Evolutionary conservation across 2,329 filamentous ascomycete species (phyloP), one percentile per base, ranked within the genome.

Genomic region (Albophoma yamanashiensis): DNA sequence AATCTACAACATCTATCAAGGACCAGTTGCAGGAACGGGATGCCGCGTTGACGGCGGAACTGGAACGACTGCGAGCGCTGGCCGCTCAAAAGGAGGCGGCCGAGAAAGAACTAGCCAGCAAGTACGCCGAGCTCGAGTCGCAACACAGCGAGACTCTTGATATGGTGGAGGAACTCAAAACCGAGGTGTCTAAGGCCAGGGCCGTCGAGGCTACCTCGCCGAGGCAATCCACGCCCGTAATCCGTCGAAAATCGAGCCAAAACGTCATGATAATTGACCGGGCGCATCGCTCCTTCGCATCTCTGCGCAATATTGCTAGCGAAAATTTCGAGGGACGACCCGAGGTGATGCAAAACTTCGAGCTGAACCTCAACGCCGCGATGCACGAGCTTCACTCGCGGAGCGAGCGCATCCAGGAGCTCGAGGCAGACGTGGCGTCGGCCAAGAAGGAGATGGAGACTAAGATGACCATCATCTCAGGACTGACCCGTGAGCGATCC

Each of bases 381-480:
- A 93, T 97, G 87, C 90, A 94, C 67, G 94, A 99, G 71, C 80
- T 99, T 40, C 89, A 96, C 64, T 82, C 82, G 12, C 86, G 92
- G 50, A 92, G 92, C 45, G 92, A 97, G 72, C 87, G 92, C 36
- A 92, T 97, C 58, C 90, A 95, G 69, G 87, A 92, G 67, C 80
- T 99, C 17, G 94, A 99, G 73, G 86, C 86, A 7, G 93, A 96
- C 66, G 84, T 97, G 60, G 79, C 86, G 34, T 87, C 85, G 4
- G 85, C 92, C 27, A 94, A 91, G 78, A 96, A 92, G 77, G 94
- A 99, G 73, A 96, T 97, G 88, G 94, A 99, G 70, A 87, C 84
- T 63, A 99, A 99, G 82, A 92, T 93, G 79, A 90, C 91, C 38
- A 92, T 99, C 70, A 97, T 99, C 67, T 91, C 91, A 38, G 94